Conservation (phyloP, 257 asterid genomes). For the Linderniella brevidens region DNA sequence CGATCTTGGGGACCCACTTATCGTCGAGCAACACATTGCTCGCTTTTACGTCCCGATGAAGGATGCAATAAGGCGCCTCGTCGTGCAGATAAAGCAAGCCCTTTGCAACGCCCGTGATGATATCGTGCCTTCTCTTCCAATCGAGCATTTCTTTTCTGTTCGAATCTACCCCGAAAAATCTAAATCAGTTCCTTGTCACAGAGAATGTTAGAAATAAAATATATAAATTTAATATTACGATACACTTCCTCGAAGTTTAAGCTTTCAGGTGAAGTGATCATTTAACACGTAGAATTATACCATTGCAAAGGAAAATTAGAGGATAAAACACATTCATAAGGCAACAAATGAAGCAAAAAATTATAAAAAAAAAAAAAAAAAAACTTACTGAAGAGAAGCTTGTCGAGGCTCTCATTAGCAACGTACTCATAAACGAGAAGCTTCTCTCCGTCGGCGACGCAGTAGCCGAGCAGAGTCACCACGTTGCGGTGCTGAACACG, state of each 20-base stretch:
- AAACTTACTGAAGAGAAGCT: conserved; percentile 77
- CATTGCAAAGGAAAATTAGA: too few relatives aligned
- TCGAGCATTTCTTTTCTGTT: conserved; percentile 29
- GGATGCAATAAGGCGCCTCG: conserved; percentile 58
- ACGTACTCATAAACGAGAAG: conserved; percentile 85
- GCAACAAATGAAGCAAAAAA: too few relatives aligned
- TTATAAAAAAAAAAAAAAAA: background rate
- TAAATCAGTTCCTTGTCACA: conserved; percentile 8
- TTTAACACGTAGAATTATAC: too few relatives aligned
- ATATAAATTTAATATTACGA: background rate
- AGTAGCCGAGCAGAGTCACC: conserved; percentile 83
- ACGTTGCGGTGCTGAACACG: conserved; percentile 86
- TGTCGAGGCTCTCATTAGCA: conserved; percentile 79
- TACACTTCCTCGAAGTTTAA: background rate
- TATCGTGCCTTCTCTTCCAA: conserved; percentile 76
- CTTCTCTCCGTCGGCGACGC: conserved; percentile 47
- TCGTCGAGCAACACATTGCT: conserved; percentile 20
- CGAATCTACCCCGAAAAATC: conserved; percentile 30
- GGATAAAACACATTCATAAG: too few relatives aligned
- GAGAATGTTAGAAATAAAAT: conserved; percentile 2
- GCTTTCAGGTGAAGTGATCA: too few relatives aligned
- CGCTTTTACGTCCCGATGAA: conserved; percentile 88
- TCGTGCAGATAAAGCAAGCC: conserved; percentile 34
- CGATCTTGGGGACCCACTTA: conserved; percentile 38
- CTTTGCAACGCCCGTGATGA: conserved; percentile 10